A percentile compares a stretch with the other conserved stretches of the same genome.
phyloP scores from a whole-genome alignment of 2,329 filamentous ascomycete species.

The Colletotrichum musae region DNA sequence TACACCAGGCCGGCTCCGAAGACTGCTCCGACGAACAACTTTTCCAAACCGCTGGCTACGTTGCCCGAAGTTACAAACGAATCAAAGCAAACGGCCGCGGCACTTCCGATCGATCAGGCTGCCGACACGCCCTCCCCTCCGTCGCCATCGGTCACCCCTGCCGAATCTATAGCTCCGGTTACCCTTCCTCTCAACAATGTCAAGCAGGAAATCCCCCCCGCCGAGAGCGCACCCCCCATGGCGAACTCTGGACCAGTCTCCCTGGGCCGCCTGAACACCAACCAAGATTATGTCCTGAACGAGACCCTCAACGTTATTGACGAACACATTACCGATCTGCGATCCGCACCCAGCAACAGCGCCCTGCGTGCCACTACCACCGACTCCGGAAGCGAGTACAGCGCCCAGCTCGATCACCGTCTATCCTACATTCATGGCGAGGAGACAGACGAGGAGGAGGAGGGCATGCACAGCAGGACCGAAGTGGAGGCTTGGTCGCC shows the following conservation, averaged over 20 bases:
- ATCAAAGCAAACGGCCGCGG: constrained; percentile 41
- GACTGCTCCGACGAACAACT: constrained; percentile 48
- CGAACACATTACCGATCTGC: constrained; percentile 93
- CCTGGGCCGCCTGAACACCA: constrained; percentile 58
- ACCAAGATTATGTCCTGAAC: constrained; percentile 83
- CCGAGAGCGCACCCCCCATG: constrained; percentile 55
- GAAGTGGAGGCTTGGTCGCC: constrained; percentile 88
- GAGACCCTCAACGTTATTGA: constrained; percentile 97
- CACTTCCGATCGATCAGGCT: constrained; percentile 5
- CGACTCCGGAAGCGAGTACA: constrained; percentile 93
- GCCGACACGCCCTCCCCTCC: constrained; percentile 25
- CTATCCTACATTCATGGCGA: constrained; percentile 94
- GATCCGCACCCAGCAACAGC: constrained; percentile 67
- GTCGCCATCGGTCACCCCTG: constrained; percentile 45
- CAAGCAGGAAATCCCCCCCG: constrained; percentile 51
- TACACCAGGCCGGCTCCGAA: constrained; percentile 74
- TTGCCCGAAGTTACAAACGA: constrained; percentile 50
- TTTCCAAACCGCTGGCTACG: constrained; percentile 49
- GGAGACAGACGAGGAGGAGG: constrained; percentile 95
- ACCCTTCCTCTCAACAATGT: constrained; percentile 59
- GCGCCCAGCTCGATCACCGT: constrained; percentile 81
- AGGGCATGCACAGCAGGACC: constrained; percentile 73
- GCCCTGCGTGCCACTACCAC: constrained; percentile 68
- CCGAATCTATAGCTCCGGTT: constrained; percentile 51
- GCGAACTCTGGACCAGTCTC: constrained; percentile 40